Conservation (phyloP, 1,284 basidiomycete species). For the Entoloma clypeatum region DNA sequence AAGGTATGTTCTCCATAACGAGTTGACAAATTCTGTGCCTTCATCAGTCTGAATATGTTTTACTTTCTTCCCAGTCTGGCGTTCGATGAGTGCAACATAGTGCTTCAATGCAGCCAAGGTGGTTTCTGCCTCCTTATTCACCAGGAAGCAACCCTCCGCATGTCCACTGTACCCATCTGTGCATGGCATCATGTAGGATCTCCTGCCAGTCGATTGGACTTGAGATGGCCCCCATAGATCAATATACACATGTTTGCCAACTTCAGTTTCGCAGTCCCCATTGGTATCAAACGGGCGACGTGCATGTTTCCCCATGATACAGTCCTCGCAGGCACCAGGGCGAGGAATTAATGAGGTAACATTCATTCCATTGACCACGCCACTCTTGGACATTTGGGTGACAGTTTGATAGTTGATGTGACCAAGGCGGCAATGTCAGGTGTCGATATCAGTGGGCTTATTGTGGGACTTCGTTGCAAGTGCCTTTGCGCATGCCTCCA, state of each 20-base stretch:
- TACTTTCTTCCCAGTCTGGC: conserved; percentile 21
- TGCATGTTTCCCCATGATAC: conserved; percentile 22
- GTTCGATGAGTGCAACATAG: conserved; percentile 18
- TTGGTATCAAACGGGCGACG: conserved; percentile 18
- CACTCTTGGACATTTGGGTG: conserved; percentile 7
- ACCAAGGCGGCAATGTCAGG: conserved; percentile 21
- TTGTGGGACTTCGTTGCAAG: conserved; percentile 14
- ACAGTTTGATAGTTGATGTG: conserved; percentile 16
- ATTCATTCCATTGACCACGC: conserved; percentile 17
- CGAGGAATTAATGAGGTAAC: conserved; percentile 2
- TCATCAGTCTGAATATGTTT: conserved; percentile 17
- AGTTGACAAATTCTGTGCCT: conserved; percentile 20
- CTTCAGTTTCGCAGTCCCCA: conserved; percentile 7
- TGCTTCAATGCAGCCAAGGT: conserved; percentile 8
- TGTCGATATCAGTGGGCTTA: conserved; percentile 17
- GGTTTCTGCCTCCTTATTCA: background rate
- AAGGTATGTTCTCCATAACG: conserved; percentile 14
- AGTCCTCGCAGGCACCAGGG: conserved; percentile 20
- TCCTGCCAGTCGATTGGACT: conserved; percentile 15
- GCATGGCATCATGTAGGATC: conserved; percentile 14
- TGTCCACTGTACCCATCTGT: conserved; percentile 14
- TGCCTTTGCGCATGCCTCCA: too few relatives aligned
- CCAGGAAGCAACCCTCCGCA: background rate
- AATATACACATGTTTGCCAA: conserved; percentile 17
- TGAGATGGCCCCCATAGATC: conserved; percentile 23